These are phyloP conservation scores for Smittium mucronatum DNA, from an alignment of 371 early-diverging fungal species.

Conservation along the genomic window DNA sequence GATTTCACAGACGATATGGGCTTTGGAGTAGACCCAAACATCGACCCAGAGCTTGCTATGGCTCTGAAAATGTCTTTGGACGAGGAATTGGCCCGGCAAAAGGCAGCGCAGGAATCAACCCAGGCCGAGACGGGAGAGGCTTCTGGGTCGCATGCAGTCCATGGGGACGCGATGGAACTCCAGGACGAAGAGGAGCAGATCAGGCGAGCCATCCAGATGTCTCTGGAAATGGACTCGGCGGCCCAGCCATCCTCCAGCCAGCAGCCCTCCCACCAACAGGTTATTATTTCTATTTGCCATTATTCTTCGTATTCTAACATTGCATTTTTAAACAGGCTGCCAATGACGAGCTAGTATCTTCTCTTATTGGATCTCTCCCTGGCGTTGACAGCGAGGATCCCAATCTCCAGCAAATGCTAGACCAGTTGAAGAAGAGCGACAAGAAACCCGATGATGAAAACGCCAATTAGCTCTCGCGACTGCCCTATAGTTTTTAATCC, in stretches of 20 bases:
- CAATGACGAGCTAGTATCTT: constrained; percentile 43
- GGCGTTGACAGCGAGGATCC: constrained; percentile 86
- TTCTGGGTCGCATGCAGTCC: constrained; percentile 25
- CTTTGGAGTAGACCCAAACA: constrained; percentile 88
- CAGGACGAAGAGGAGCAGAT: constrained; percentile 79
- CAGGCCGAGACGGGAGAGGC: constrained; percentile 37
- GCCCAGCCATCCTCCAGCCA: neutral
- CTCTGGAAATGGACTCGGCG: constrained; percentile 41
- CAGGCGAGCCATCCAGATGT: constrained; percentile 71
- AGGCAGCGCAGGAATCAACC: constrained; percentile 34
- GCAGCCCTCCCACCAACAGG: neutral
- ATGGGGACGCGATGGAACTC: constrained; percentile 51
- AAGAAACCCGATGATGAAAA: constrained; percentile 16
- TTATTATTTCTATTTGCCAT: neutral
- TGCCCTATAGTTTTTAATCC: too few species aligned
- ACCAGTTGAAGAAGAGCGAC: constrained; percentile 34
- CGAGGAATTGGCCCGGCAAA: constrained; percentile 88
- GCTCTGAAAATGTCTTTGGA: constrained; percentile 92
- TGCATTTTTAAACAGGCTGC: constrained; percentile 11
- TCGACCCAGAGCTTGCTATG: constrained; percentile 93
- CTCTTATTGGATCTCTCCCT: constrained; percentile 63
- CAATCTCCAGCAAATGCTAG: constrained; percentile 55
- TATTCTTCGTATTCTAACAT: neutral
- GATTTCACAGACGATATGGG: constrained; percentile 52
- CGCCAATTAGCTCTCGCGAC: neutral